Base-by-base conservation (phyloP, 257 asterid species). In the Gynochthodes officinalis region DNA sequence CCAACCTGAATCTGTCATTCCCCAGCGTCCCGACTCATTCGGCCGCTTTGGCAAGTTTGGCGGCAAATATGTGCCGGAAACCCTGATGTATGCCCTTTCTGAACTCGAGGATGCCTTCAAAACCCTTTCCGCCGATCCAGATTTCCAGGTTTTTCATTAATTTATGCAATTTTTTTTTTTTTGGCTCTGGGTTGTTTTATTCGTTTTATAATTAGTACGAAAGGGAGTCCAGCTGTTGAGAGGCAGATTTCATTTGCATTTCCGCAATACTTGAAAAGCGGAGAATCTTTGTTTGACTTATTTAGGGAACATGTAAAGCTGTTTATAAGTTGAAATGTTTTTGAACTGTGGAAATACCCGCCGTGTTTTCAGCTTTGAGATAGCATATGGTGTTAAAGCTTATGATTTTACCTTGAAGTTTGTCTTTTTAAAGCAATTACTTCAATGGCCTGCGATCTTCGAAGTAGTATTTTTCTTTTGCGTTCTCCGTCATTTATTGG, bases 31-130 rank as follows among this genome's bases (percentile, higher is more conserved):
- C 15, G 98, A 93, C 73, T 80, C 96, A 1, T 93, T 93, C 73
- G 97, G 97, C 37, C 82, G 98, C 50, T 91, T 91, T 37, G 97
- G 97, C 4, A 86, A 84, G 69, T 93, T 83, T 66, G 98, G 98
- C 15, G 97, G 98, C 8, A 89, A 89, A 63, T 91, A 88, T 76
- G 96, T 93, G 0, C 98, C 97, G 7, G 98, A 93, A 75, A 93
- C 96, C 11, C 87, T 93, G 21, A 93, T 91, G 97, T 67, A 85
- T 69, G 98, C 97, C 21, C 94, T 93, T 11, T 76, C 93, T 50
- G 97, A 93, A 88, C 97, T 93, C 37, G 97, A 93, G 80, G 86
- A 82, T 2, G 97, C 97, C 8, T 90, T 90, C 85, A 65, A 82
- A 59, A 43, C 85, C 46, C 90, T 91, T 46, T 84, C 91, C 13